These are phyloP conservation scores for Pyracantha coccinea DNA, from an alignment of 331 rosid genomes.

Conservation along the genomic window DNA sequence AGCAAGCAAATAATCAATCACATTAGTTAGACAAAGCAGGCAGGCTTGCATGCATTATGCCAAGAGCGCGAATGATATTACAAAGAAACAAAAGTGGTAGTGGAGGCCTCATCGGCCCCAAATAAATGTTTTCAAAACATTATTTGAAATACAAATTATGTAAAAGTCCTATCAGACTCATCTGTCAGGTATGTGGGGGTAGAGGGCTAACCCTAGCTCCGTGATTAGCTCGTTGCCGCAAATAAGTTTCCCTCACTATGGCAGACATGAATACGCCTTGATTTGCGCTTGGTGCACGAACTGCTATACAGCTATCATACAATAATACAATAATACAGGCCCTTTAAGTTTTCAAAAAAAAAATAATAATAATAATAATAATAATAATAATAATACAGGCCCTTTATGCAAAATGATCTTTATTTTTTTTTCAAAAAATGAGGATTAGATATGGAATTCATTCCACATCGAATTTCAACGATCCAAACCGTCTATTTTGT, in stretches of 20 bases:
- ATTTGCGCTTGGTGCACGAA: constrained; percentile 23
- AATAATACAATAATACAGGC: too few relatives aligned
- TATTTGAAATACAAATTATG: neutral
- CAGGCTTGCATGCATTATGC: neutral
- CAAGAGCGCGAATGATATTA: neutral
- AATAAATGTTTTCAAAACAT: neutral
- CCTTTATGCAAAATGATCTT: too few relatives aligned
- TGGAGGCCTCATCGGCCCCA: neutral
- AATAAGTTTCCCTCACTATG: neutral
- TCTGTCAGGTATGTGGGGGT: neutral
- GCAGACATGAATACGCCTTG: constrained; percentile 9
- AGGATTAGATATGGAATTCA: fast-evolving
- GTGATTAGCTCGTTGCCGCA: constrained; percentile 14
- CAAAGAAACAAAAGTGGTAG: neutral
- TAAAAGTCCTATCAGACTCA: neutral
- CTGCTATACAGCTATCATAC: neutral
- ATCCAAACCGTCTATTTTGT: too few relatives aligned
- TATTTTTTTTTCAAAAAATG: too few relatives aligned
- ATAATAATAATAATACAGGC: too few relatives aligned
- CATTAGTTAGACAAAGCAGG: neutral
- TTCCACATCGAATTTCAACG: too few relatives aligned
- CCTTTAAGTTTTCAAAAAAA: too few relatives aligned
- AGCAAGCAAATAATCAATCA: neutral
- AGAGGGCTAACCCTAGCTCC: neutral
- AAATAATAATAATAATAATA: too few relatives aligned